phyloP scores from a whole-genome alignment of 164 flowering plant genomes.

The Magnolia kwangsiensis region DNA sequence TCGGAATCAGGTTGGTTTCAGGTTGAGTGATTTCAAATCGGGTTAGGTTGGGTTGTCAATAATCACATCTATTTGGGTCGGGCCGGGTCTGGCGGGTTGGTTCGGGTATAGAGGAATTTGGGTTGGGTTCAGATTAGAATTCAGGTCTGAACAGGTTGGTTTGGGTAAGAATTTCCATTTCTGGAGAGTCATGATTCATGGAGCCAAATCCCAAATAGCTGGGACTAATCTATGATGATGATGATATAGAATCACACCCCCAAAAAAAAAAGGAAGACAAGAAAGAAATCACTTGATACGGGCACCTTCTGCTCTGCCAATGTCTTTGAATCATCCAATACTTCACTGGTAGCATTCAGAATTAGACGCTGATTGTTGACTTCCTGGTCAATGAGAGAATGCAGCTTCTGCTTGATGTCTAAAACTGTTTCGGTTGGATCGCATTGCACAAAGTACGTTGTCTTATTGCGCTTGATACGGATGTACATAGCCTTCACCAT shows the following conservation, averaged over 20 bases:
- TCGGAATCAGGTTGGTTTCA: too few species aligned
- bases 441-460: conserved; percentile 91
- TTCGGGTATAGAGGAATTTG: too few species aligned
- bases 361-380: conserved; percentile 67
- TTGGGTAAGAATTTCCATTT: too few species aligned
- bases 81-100: too few species aligned
- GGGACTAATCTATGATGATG: not conserved
- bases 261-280: not conserved
- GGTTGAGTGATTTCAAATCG: too few species aligned
- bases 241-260: not conserved
- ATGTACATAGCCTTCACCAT: conserved; percentile 82
- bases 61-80: too few species aligned
- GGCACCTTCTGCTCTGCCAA: conserved; percentile 88
- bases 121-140: too few species aligned
- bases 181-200: too few species aligned
- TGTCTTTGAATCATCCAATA: conserved; percentile 77
- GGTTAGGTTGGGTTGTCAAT: too few species aligned
- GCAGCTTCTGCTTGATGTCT: conserved; percentile 78
- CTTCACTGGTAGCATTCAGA: conserved; percentile 47
- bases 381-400: conserved; percentile 63
- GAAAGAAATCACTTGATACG: not conserved
- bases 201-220: not conserved
- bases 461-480: conserved; percentile 84
- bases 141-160: too few species aligned
- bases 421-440: conserved; percentile 76